Evolutionary conservation across 164 flowering plant species (phyloP), one percentile per base, ranked within the genome.

Genomic region (Aristolochia californica): DNA sequence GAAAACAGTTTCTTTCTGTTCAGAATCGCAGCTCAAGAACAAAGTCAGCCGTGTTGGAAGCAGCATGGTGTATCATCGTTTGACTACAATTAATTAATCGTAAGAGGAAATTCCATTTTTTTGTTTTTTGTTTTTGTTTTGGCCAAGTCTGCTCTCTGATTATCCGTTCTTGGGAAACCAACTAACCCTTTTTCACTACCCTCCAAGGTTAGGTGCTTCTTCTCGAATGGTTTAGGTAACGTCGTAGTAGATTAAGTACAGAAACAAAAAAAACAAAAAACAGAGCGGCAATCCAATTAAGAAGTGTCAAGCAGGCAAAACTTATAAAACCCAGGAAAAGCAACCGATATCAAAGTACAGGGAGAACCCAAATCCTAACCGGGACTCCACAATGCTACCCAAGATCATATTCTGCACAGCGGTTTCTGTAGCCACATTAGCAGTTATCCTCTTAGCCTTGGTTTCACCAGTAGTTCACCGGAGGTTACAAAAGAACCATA

Each of bases 381-480:
- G 17, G 15, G 13, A 28, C 25, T 51, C 12, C 56, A 38, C 12
- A 25, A 83, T 81, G 91, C 66, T 67, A 18, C 61, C 83, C 23
- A 78, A 72, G 62, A 71, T 85, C 72, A 77, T 87, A 61, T 87
- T 85, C 69, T 82, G 83, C 74, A 52, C 71, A 21, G 75, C 85
- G 21, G 84, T 87, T 48, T 56, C 67, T 10, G 45, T 77, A 25
- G 90, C 97, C 24, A 63, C 63, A 10, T 43, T 84, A 13, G 66
- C 77, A 0, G 95, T 90, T 0, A 62, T 82, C 56, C 81, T 90
- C 64, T 65, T 90, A 28, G 85, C 97, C 38, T 4, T 85, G 48
- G 53, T 90, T 40, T 82, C 97, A 1, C 89, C 91, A 2, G 60
- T 66, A 16, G 64, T 72, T 34, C 78, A 78, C 54, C 66, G 38